Evolutionary conservation across 2,329 filamentous ascomycete genomes (phyloP), one percentile per base, ranked within the genome.

Genomic region (Colletotrichum salicis): DNA sequence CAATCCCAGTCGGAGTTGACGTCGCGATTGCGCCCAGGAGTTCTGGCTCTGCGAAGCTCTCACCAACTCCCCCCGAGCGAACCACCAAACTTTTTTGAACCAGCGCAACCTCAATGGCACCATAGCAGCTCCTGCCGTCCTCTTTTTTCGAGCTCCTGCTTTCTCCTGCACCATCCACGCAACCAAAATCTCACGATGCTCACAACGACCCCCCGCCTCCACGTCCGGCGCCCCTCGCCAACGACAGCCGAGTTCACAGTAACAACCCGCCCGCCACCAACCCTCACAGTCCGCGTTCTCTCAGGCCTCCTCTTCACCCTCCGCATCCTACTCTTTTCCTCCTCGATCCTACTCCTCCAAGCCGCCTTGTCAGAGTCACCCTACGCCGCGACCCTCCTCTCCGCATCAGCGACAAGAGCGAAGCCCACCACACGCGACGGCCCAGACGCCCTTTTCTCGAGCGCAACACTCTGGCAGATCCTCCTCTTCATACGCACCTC

Each of bases 191-290:
- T 52, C 71, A 79, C 75, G 62, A 93, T 94, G 92, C 86, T 93
- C 75, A 88, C 88, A 54, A 89, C 86, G 24, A 77, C 84, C 1
- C 89, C 90, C 11, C 87, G 87, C 76, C 89, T 94, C 62, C 87
- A 85, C 76, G 88, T 88, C 72, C 87, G 90, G 75, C 89, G 90
- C 27, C 93, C 94, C 61, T 95, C 96, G 29, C 92, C 94, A 58
- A 97, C 95, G 3, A 97, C 96, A n/a, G 91, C 94, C 79, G 93
- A 94, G 75, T 98, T 96, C 86, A 97, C 93, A 35, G 94, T 98
- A 67, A 96, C 95, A 45, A 98, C 95, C 70, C 90, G 91, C 56
- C 90, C 93, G 1, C 82, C 84, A 0, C 79, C 83, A 4, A 87
- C 87, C 0, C 72, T 88, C 19, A 77, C 86, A 2, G 82, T 87